A percentile compares a stretch with the other conserved stretches of the same genome.
Evolutionary conservation across 116 monocot genomes (phyloP).

Genomic region (Posidonia oceanica): DNA sequence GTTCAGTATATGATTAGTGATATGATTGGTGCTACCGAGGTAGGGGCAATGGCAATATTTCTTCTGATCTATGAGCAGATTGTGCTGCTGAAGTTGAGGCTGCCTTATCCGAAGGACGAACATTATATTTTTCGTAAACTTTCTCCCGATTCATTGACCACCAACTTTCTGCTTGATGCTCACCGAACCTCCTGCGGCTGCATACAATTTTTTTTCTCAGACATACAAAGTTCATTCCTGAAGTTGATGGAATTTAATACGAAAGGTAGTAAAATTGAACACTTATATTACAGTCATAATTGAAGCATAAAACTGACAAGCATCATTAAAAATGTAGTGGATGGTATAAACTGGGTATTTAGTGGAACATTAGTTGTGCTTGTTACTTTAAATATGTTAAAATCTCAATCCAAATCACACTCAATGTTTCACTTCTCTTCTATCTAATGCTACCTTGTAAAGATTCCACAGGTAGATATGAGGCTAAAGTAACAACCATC

Average conservation of each 20-base stretch:
- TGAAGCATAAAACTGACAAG: too few relatives aligned
- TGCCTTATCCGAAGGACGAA: slow-evolving; percentile 40
- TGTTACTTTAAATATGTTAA: too few relatives aligned
- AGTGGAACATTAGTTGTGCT: too few relatives aligned
- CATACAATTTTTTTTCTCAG: slow-evolving; percentile 8
- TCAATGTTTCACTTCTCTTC: too few relatives aligned
- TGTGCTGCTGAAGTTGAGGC: slow-evolving; percentile 23
- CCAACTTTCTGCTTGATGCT: slow-evolving; percentile 76
- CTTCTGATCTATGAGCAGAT: slow-evolving; percentile 9
- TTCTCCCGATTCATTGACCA: slow-evolving; percentile 67
- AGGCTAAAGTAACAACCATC: too few relatives aligned
- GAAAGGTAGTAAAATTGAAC: neutral
- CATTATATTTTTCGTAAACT: slow-evolving; percentile 63
- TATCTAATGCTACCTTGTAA: too few relatives aligned
- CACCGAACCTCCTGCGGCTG: slow-evolving; percentile 80
- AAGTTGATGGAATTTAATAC: neutral
- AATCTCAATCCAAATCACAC: too few relatives aligned
- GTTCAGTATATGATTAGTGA: neutral
- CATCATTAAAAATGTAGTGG: too few relatives aligned
- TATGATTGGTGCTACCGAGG: neutral
- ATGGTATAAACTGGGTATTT: too few relatives aligned
- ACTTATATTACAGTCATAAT: neutral
- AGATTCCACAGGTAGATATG: too few relatives aligned
- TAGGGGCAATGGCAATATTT: slow-evolving; percentile 6
- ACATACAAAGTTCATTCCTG: neutral